Base-by-base conservation (phyloP, 768 basidiomycete genomes). In the Harrya chromipes region DNA sequence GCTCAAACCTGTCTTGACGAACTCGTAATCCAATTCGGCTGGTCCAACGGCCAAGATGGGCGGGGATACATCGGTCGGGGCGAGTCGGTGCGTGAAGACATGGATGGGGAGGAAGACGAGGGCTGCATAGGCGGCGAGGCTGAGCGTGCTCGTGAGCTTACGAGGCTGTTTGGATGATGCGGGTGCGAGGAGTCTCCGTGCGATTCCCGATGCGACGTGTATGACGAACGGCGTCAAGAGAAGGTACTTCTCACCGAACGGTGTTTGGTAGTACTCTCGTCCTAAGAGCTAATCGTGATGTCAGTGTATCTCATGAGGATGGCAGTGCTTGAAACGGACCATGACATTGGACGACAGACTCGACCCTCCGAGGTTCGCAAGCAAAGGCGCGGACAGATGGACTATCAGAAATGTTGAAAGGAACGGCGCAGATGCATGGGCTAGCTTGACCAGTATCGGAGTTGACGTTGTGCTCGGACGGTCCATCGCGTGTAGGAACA, bases 241-340 rank as follows among this genome's bases (percentile, higher is more conserved):
- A 12, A 92, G 79, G 37, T 80, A 79, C 35, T 74, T 79, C 66
- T 94, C 90, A 19, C 80, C 79, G 44, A 84, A 75, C 0, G 70
- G 48, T 0, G 85, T 87, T 62, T 93, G 89, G 65, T 94, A 94
- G 68, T 90, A 91, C 68, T 91, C 90, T 46, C 90, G 72, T 10
- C 90, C 88, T 12, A 94, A 73, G 38, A 94, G 72, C 89, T 93
- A 17, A 8, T 8, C n/a, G 20, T 6, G 10, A 9, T 13, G 36
- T 46, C 12, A 50, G 34, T 17, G 3, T 33, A 33, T 24, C 26
- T 23, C 35, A 19, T 17, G 6, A 14, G 16, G 17, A 29, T 17
- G 21, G 8, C 23, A 16, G 40, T 10, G 13, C 34, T 29, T 23
- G 17, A 10, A 24, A 43, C 81, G 49, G 50, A 89, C 91, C 87